Evolutionary conservation across 495 filamentous ascomycete genomes (phyloP), one percentile per base, ranked within the genome.

Genomic region (Staphylotrichum longicolle): DNA sequence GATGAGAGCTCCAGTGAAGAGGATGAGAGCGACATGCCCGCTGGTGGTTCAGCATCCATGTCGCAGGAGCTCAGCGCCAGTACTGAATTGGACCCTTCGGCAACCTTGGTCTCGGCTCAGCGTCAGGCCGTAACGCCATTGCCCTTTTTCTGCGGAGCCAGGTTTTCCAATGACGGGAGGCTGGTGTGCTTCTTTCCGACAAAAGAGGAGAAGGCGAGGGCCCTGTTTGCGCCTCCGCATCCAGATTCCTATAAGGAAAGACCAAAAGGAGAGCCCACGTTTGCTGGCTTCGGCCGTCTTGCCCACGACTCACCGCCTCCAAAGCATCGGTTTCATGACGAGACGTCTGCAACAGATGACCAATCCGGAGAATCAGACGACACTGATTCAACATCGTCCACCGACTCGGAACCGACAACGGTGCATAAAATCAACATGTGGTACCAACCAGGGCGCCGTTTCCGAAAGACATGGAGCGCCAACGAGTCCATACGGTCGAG

Each of bases 211-310:
- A 88, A 85, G 62, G 81, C 87, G 30, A 81, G 78, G 41, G 83
- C 83, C 11, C 67, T 91, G 11, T 80, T 92, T 33, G 81, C 72
- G 3, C 67, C 86, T 41, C 78, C 86, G 7, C 71, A 87, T 27
- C 78, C 81, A 4, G 83, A 88, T 45, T 80, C 80, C 47, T 82
- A 84, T 61, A 83, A 79, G 65, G 86, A 86, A 30, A 79, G 85
- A 45, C 82, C 82, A 0, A 83, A 83, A 67, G 83, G 81, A 51
- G 85, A 87, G 52, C 86, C 84, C 57, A 84, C 87, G 7, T 96
- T 96, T 78, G 91, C 93, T 63, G 86, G 87, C 3, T 96, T 97
- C 77, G 92, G 91, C n/a, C 85, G 91, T 32, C 75, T 97, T 14
- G 68, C 77, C 8, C 76, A 77, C 41, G 77, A 82, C 58, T 77